phyloP scores from a whole-genome alignment of 345 rosid species.

The Citrus trifoliata region DNA sequence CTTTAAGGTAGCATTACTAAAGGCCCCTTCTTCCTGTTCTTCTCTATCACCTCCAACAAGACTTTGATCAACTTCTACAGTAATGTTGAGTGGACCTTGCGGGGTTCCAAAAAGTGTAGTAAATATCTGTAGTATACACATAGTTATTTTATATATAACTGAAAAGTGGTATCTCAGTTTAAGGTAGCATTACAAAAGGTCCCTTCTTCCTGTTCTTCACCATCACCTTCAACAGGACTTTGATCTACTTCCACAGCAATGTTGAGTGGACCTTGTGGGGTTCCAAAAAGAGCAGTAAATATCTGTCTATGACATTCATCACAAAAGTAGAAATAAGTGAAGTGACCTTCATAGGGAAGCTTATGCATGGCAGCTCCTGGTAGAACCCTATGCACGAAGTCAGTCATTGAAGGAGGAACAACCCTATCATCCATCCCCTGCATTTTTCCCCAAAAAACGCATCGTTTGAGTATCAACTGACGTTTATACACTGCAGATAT shows the following conservation, averaged over 20 bases:
- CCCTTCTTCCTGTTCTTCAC: conserved; percentile 16
- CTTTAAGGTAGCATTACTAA: not conserved
- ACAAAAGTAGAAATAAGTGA: conserved; percentile 56
- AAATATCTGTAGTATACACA: conserved; percentile 35
- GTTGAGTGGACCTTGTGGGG: conserved; percentile 50
- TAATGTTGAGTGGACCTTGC: conserved; percentile 37
- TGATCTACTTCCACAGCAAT: conserved; percentile 21
- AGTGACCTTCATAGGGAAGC: conserved; percentile 73
- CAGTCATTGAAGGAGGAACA: conserved; percentile 69
- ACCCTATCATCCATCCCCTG: conserved; percentile 75
- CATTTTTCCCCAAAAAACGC: not conserved
- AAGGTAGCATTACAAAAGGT: not conserved
- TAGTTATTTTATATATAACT: not conserved
- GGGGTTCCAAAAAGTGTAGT: conserved; percentile 64
- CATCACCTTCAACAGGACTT: conserved; percentile 18
- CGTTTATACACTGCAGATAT: not conserved
- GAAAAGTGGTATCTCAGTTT: not conserved
- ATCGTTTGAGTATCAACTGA: not conserved
- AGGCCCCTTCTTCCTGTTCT: conserved; percentile 11
- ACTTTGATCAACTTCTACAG: conserved; percentile 26
- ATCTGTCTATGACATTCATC: conserved; percentile 74
- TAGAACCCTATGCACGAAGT: conserved; percentile 60
- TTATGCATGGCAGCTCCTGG: conserved; percentile 72
- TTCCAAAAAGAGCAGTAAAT: conserved; percentile 60
- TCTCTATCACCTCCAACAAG: conserved; percentile 15